Evolutionary conservation across 495 filamentous ascomycete genomes (phyloP).

Genomic region (Talaromyces liani): DNA sequence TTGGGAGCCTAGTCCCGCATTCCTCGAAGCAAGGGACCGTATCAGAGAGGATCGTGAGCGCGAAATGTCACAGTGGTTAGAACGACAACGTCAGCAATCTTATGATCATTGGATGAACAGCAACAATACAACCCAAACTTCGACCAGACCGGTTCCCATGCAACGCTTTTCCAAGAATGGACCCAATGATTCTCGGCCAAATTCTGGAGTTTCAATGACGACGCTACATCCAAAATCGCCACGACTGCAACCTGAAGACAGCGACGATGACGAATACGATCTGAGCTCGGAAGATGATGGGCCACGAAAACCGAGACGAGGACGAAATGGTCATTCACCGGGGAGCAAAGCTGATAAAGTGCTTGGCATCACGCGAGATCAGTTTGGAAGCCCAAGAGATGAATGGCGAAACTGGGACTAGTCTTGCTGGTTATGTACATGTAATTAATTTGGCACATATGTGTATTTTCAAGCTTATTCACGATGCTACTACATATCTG

Average conservation of each 20-base stretch:
- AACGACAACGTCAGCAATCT: constrained; percentile 23
- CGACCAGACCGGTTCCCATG: constrained; percentile 7
- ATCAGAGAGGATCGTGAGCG: constrained; percentile 51
- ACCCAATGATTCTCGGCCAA: constrained; percentile 22
- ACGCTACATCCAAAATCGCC: constrained; percentile 40
- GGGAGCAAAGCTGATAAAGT: constrained; percentile 11
- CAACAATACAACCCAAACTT: constrained; percentile 6
- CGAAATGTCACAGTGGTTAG: constrained; percentile 32
- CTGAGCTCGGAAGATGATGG: constrained; percentile 16
- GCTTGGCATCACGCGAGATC: constrained; percentile 6
- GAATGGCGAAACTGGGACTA: constrained; percentile 42
- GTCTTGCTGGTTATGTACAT: constrained; percentile 5
- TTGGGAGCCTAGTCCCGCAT: constrained; percentile 77
- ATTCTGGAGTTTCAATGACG: constrained; percentile 47
- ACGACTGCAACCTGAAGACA: constrained; percentile 36
- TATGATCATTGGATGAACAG: constrained; percentile 7
- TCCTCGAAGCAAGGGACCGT: constrained; percentile 58
- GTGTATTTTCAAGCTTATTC: not conserved
- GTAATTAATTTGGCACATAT: not conserved
- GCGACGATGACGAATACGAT: constrained; percentile 27
- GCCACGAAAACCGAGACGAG: constrained; percentile 13
- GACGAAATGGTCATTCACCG: not conserved
- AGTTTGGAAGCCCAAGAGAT: constrained; percentile 13
- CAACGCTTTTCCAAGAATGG: constrained; percentile 7
- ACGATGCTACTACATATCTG: not conserved